Evolutionary conservation across 768 basidiomycete genomes (phyloP).

Genomic region (Boletus rufocinnamomeus): DNA sequence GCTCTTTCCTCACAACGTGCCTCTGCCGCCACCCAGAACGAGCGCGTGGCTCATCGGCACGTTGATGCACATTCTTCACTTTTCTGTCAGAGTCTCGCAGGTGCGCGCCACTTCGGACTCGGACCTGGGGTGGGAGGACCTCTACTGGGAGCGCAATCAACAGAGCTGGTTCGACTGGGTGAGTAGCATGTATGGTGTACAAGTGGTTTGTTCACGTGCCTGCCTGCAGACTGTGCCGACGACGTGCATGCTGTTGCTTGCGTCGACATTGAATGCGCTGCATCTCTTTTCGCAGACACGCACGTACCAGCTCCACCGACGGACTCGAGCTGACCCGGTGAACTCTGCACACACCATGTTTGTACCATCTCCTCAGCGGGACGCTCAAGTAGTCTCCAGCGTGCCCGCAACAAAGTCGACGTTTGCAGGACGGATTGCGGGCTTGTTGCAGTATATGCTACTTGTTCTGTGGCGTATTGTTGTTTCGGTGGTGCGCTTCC

Average conservation of each 20-base stretch:
- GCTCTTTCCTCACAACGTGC: conserved; percentile 79
- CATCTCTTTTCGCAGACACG: conserved; percentile 71
- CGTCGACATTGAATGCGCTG: conserved; percentile 59
- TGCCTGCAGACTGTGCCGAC: conserved; percentile 61
- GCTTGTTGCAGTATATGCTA: conserved; percentile 38
- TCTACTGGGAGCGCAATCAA: conserved; percentile 66
- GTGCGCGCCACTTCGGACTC: conserved; percentile 59
- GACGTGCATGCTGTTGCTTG: conserved; percentile 54
- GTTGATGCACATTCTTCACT: conserved; percentile 64
- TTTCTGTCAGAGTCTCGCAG: conserved; percentile 62
- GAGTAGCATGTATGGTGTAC: conserved; percentile 25
- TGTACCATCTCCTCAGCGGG: conserved; percentile 47
- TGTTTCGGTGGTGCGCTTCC: conserved; percentile 62
- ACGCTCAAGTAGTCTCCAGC: conserved; percentile 17
- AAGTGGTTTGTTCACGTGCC: conserved; percentile 12
- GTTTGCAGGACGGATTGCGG: conserved; percentile 40
- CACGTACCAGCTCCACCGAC: conserved; percentile 67
- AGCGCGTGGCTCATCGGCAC: conserved; percentile 68
- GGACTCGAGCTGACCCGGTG: conserved; percentile 55
- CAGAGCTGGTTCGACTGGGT: conserved; percentile 84
- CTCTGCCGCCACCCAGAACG: conserved; percentile 65
- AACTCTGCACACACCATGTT: conserved; percentile 71
- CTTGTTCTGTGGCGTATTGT: conserved; percentile 51
- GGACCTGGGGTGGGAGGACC: conserved; percentile 77
- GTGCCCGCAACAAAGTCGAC: conserved; percentile 48